Evolutionary conservation across 805 yeast species (phyloP).

Genomic region (Kodamaea hsintzibuensis): DNA sequence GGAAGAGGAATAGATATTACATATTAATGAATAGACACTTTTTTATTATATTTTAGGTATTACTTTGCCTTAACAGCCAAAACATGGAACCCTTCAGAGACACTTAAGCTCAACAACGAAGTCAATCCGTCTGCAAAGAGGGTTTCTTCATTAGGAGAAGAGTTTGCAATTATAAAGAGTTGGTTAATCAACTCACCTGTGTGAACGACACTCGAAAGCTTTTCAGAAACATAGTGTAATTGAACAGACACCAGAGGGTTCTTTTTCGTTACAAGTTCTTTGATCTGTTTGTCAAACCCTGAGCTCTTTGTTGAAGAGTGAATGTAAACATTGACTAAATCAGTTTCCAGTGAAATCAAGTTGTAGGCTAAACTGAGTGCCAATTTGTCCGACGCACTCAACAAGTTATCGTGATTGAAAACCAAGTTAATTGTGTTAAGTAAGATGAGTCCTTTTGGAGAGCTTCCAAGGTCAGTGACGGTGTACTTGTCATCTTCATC

Average conservation of each 20-base stretch:
- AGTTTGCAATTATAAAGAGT: conserved; percentile 27
- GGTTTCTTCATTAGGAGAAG: conserved; percentile 9
- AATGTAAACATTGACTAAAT: conserved; percentile 22
- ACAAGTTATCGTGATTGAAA: conserved; percentile 31
- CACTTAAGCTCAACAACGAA: conserved; percentile 23
- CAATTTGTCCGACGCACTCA: conserved; percentile 36
- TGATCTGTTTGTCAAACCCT: conserved; percentile 13
- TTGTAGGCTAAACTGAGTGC: conserved; percentile 28
- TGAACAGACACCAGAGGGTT: conserved; percentile 14
- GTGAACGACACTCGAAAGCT: conserved; percentile 15
- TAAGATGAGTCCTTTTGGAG: conserved; percentile 14
- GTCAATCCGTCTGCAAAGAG: conserved; percentile 23
- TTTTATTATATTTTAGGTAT: not conserved
- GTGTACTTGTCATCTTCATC: conserved; percentile 9
- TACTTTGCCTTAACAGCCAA: conserved; percentile 18
- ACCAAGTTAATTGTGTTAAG: conserved; percentile 26
- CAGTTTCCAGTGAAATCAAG: conserved; percentile 15
- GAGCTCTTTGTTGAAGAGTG: conserved; percentile 16
- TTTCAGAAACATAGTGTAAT: conserved; percentile 19
- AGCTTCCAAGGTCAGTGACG: conserved; percentile 4
- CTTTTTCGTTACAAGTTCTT: conserved; percentile 6
- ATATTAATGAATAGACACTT: not conserved
- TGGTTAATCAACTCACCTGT: conserved; percentile 17
- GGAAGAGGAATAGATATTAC: not conserved
- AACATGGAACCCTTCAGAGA: conserved; percentile 25